Evolutionary conservation across 257 asterid genomes (phyloP).

Genomic region (Scutellaria barbata): DNA sequence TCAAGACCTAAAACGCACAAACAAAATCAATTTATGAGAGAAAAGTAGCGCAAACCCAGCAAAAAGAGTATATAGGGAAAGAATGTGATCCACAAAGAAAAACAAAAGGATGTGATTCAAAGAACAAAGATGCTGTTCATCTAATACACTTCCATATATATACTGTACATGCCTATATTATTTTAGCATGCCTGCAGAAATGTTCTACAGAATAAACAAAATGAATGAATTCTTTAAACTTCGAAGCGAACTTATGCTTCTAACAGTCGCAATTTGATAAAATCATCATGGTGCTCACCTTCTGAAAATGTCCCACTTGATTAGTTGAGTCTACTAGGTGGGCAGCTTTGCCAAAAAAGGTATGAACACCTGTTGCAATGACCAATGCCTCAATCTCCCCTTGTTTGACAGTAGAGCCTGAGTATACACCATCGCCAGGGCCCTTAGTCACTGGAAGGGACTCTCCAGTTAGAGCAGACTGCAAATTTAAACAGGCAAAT

Average conservation of each 20-base stretch:
- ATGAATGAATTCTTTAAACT: background rate
- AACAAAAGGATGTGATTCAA: background rate
- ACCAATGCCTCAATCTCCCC: conserved; percentile 89
- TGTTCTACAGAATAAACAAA: background rate
- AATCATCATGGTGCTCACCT: conserved; percentile 46
- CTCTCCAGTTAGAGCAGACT: conserved; percentile 88
- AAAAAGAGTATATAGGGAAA: conserved; percentile 14
- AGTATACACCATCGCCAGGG: conserved; percentile 70
- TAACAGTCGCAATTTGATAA: background rate
- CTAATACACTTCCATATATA: background rate
- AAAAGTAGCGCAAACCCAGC: background rate
- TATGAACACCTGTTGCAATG: conserved; percentile 84
- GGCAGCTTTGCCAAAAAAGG: conserved; percentile 90
- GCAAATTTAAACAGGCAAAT: conserved; percentile 29
- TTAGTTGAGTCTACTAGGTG: conserved; percentile 83
- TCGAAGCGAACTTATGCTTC: background rate
- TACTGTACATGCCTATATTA: background rate
- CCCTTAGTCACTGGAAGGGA: conserved; percentile 72
- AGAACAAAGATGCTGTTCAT: background rate
- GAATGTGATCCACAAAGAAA: conserved; percentile 10
- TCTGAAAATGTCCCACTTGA: conserved; percentile 86
- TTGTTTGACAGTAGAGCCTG: conserved; percentile 88
- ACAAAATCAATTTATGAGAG: conserved; percentile 26
- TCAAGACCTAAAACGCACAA: conserved; percentile 58
- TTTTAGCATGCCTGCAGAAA: background rate